Conservation (phyloP, 2,329 filamentous ascomycete genomes). For the Ophiobolus disseminans region DNA sequence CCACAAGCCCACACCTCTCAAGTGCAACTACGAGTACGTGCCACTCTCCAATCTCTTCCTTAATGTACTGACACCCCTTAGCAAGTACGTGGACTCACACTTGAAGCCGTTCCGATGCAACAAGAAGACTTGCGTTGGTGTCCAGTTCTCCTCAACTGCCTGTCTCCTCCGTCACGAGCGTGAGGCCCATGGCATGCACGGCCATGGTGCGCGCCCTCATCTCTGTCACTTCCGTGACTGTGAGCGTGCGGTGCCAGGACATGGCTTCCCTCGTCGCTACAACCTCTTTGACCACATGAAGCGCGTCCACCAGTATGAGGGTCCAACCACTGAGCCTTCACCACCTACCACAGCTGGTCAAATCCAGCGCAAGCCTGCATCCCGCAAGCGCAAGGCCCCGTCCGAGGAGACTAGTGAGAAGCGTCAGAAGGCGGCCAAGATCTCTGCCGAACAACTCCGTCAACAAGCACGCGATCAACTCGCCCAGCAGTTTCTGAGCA, state of each 20-base stretch:
- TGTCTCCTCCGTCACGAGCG: conserved; percentile 94
- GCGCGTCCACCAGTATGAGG: conserved; percentile 76
- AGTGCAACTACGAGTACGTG: conserved; percentile 98
- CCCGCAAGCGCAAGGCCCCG: conserved; percentile 46
- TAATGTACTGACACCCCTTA: conserved; percentile 53
- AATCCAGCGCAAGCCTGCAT: conserved; percentile 32
- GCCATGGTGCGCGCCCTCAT: conserved; percentile 90
- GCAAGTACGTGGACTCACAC: conserved; percentile 97
- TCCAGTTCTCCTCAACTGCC: conserved; percentile 92
- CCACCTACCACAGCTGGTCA: conserved; percentile 34
- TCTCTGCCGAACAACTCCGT: conserved; percentile 43
- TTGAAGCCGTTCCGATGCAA: conserved; percentile 97
- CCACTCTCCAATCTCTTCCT: too few relatives aligned
- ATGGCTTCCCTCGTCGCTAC: conserved; percentile 94
- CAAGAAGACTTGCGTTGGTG: conserved; percentile 79
- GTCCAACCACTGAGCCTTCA: conserved; percentile 42
- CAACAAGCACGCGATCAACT: conserved; percentile 41
- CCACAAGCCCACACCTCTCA: conserved; percentile 93
- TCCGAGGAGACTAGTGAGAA: conserved; percentile 42
- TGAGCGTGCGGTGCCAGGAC: conserved; percentile 79
- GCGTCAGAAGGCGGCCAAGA: conserved; percentile 42
- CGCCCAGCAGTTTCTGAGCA: conserved; percentile 40
- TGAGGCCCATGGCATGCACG: conserved; percentile 94
- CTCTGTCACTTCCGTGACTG: conserved; percentile 88
- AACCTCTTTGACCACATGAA: conserved; percentile 98